These are phyloP conservation scores for Russula griseocarnosa DNA, from an alignment of 768 basidiomycete species.

Conservation along the genomic window DNA sequence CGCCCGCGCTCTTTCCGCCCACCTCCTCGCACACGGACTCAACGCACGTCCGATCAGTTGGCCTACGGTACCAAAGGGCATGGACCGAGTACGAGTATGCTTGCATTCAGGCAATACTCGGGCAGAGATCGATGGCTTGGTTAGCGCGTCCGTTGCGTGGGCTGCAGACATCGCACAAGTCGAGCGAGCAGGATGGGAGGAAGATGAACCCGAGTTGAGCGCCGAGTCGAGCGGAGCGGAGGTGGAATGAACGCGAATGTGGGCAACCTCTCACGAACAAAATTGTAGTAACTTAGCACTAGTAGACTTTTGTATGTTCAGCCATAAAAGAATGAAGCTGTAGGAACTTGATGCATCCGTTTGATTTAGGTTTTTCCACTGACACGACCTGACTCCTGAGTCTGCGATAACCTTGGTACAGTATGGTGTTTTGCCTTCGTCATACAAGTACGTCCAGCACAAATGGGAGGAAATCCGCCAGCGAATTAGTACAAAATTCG, in stretches of 20 bases:
- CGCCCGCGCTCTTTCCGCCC: slow-evolving; percentile 70
- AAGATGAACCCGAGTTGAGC: background rate
- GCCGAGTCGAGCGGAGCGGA: too few relatives aligned
- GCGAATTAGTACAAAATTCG: too few relatives aligned
- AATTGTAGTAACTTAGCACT: slow-evolving; percentile 6
- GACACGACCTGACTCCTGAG: too few relatives aligned
- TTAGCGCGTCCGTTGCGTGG: slow-evolving; percentile 48
- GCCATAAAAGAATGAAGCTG: background rate
- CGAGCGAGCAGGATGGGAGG: background rate
- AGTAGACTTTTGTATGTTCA: background rate
- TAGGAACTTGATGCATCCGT: too few relatives aligned
- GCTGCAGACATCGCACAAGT: slow-evolving; percentile 29
- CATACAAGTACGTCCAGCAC: too few relatives aligned
- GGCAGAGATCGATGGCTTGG: slow-evolving; percentile 58
- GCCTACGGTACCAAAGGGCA: slow-evolving; percentile 87
- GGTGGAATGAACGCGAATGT: background rate
- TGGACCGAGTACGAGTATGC: slow-evolving; percentile 84
- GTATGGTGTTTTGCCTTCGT: too few relatives aligned
- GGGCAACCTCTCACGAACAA: background rate
- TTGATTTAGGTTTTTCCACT: too few relatives aligned
- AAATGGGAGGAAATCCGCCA: too few relatives aligned
- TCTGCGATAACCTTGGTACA: too few relatives aligned
- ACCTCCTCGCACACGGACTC: slow-evolving; percentile 51
- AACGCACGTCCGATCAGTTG: slow-evolving; percentile 75
- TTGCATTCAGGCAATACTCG: slow-evolving; percentile 71